These are phyloP conservation scores for Neurospora africana DNA, from an alignment of 495 filamentous ascomycete genomes.

Conservation along the genomic window DNA sequence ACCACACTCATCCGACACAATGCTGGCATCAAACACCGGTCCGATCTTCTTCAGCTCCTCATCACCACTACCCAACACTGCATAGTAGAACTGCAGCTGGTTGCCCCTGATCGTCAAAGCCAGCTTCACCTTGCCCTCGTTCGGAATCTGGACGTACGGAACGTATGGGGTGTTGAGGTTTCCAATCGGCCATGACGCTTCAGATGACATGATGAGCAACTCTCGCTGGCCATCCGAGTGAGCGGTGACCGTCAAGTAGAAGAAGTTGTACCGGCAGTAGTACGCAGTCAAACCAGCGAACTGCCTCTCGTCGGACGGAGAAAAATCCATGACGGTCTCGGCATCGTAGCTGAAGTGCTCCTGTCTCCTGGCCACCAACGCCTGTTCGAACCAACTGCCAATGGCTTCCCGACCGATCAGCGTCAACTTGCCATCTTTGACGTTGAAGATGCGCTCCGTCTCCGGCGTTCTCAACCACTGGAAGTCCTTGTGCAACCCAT, in stretches of 20 bases:
- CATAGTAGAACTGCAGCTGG: slow-evolving; percentile 42
- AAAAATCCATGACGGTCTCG: slow-evolving; percentile 42
- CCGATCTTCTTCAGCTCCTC: slow-evolving; percentile 39
- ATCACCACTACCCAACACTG: slow-evolving; percentile 22
- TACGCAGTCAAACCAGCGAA: slow-evolving; percentile 48
- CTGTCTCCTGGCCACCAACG: slow-evolving; percentile 42
- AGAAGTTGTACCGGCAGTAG: slow-evolving; percentile 50
- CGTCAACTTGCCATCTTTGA: slow-evolving; percentile 27
- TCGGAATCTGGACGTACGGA: slow-evolving; percentile 33
- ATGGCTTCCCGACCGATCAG: slow-evolving; percentile 40
- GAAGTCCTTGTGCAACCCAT: slow-evolving; percentile 38
- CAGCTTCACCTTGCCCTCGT: slow-evolving; percentile 40
- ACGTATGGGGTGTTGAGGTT: slow-evolving; percentile 23
- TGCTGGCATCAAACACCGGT: slow-evolving; percentile 40
- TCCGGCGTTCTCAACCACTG: slow-evolving; percentile 49
- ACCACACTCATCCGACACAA: slow-evolving; percentile 46
- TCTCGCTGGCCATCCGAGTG: slow-evolving; percentile 43
- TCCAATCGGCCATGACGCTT: slow-evolving; percentile 40
- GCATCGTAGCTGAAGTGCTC: slow-evolving; percentile 47
- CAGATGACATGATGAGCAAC: slow-evolving; percentile 39
- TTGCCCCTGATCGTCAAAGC: slow-evolving; percentile 36
- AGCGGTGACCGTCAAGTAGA: slow-evolving; percentile 46
- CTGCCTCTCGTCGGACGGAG: slow-evolving; percentile 42
- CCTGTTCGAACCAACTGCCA: slow-evolving; percentile 47
- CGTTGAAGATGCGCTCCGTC: slow-evolving; percentile 39